Base-by-base conservation (phyloP, 1,139 yeast genomes). In the Suhomyces maxii region DNA sequence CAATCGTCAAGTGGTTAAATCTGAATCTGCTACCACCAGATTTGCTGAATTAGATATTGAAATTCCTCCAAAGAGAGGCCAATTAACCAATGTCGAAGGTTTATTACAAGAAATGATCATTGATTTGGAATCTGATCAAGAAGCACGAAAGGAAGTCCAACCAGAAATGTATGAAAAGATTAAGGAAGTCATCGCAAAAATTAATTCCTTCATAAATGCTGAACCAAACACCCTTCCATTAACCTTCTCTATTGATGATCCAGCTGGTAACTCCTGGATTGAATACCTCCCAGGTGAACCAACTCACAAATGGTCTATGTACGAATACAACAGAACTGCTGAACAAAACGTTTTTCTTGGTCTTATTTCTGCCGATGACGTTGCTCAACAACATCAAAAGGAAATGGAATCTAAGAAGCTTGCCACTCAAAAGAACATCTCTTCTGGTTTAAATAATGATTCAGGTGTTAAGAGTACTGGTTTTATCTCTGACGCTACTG, bases 221-320 rank as follows among this genome's bases (percentile, higher is more conserved):
- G 83, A 83, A 48, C 80, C 79, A 46, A 82, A 79, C 34, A 77
- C 81, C 11, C 69, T 90, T 49, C 99, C 99, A 2, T 64, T 93
- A 52, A 88, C 96, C 0, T 79, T 95, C 44, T 75, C 80, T 13
- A 70, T 90, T 14, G 97, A 91, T 65, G 99, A 93, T 68, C 98
- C 99, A 32, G 82, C 97, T 0, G 99, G 99, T 18, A 93, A 95
- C 69, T 91, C 98, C 2, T 95, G 97, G 96, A 84, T 95, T 47
- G 97, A 90, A 64, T 90, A 80, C 62, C 69, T 80, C 48, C 98
- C 98, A 18, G 91, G 88, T 47, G 97, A 91, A 64, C 79, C 96
- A 10, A 73, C 87, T 44, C 96, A 89, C 67, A 89, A 90, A 63
- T 91, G 98, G 97, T 79, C 95, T 28, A 86, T 84, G 69, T 76